These are phyloP conservation scores for Rhodotorula paludigena DNA, from an alignment of 768 basidiomycete species.

Conservation along the genomic window DNA sequence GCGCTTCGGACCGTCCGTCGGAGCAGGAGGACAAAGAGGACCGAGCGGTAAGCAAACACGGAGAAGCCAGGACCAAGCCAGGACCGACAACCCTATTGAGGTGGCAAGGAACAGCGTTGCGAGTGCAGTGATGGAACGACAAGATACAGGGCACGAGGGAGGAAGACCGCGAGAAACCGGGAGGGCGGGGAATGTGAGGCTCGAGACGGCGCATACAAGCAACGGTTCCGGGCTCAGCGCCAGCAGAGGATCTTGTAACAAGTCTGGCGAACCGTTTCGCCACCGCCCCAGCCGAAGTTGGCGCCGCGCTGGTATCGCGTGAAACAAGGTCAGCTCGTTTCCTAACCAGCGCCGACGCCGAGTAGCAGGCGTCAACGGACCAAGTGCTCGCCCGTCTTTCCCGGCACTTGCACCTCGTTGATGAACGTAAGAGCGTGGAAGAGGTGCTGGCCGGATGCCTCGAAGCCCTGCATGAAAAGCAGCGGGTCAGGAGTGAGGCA, in stretches of 20 bases:
- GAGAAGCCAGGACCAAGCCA: too few relatives aligned
- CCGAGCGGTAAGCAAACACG: too few relatives aligned
- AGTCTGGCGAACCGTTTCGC: slow-evolving; percentile 49
- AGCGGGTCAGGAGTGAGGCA: not conserved
- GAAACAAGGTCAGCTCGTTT: too few relatives aligned
- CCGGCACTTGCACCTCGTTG: slow-evolving; percentile 60
- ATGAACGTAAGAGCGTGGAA: slow-evolving; percentile 63
- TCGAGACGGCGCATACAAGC: not conserved
- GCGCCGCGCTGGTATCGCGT: slow-evolving; percentile 51
- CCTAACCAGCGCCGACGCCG: too few relatives aligned
- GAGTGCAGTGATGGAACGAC: not conserved
- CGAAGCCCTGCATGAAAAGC: slow-evolving; percentile 54
- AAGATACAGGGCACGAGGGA: not conserved
- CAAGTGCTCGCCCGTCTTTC: slow-evolving; percentile 67
- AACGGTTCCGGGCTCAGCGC: too few relatives aligned
- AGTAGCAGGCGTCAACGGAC: slow-evolving; percentile 48
- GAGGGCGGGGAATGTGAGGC: not conserved
- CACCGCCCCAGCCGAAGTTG: slow-evolving; percentile 49
- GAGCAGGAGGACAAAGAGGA: too few relatives aligned
- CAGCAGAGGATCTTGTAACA: slow-evolving; percentile 53
- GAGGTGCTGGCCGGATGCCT: slow-evolving; percentile 61
- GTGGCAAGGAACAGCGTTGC: not conserved
- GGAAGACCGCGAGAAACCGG: not conserved
- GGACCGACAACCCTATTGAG: not conserved
- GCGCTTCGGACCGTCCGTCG: too few relatives aligned